Conservation (phyloP, 164 flowering plant genomes). For the Stephania yunnanensis region DNA sequence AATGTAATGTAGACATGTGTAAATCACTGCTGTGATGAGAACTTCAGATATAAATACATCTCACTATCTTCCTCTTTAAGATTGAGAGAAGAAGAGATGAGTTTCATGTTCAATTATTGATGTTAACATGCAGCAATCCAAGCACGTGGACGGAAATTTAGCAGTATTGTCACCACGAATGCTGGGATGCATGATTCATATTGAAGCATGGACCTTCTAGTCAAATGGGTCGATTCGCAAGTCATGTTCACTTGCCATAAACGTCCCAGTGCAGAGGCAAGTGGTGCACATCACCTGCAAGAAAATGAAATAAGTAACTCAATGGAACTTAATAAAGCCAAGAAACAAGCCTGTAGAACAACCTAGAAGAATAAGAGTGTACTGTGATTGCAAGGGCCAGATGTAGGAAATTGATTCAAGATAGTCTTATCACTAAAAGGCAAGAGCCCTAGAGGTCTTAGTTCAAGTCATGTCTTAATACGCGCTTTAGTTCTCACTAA, state of each 20-base stretch:
- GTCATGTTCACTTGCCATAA: conserved; percentile 98
- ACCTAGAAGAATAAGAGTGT: not conserved
- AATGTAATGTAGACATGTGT: too few species aligned
- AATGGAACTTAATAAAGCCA: not conserved
- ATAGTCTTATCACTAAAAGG: not conserved
- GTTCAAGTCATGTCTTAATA: not conserved
- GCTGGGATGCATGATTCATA: not conserved
- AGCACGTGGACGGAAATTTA: not conserved
- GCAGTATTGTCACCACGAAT: not conserved
- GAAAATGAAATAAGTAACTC: conserved; percentile 1
- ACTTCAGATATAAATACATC: too few species aligned
- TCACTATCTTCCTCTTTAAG: too few species aligned
- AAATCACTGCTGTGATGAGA: too few species aligned
- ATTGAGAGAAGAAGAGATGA: too few species aligned
- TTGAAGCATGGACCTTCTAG: conserved; percentile 16
- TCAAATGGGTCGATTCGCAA: conserved; percentile 94
- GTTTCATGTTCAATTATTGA: too few species aligned
- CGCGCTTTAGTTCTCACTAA: not conserved
- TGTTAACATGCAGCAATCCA: not conserved
- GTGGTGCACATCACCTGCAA: conserved; percentile 96
- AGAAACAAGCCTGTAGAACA: not conserved
- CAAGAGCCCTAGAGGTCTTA: not conserved
- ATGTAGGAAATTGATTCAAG: not conserved
- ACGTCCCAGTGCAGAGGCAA: conserved; percentile 95
- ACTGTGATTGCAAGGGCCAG: not conserved